Base-by-base conservation (phyloP, 352 stramenopile species). In the Elongisporangium prolatum region DNA sequence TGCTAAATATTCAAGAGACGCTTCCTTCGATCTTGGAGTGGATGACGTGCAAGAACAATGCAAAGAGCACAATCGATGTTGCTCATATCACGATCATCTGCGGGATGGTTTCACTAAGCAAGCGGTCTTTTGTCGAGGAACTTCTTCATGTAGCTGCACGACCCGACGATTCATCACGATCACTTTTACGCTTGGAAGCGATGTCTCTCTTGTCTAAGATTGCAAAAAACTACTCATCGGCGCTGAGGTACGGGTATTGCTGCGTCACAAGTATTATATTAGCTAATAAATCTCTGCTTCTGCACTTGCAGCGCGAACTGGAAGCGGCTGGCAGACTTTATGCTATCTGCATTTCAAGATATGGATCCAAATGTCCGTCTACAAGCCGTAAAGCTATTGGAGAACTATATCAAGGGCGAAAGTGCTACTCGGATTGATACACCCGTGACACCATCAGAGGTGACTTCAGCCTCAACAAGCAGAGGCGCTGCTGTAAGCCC, bases 321-420 rank as follows among this genome's bases (percentile, higher is more conserved):
- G 86, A 74, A 73, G 40, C 67, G 66, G 4, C 57, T 95, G 22
- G 63, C 79, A 0, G 79, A 86, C 4, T 95, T 95, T 61, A 85
- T 95, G 77, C 56, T 95, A 14, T 74, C 69, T 18, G 80, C 84
- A 4, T 95, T 93, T 54, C 84, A 91, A 73, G 86, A 95, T 34
- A 70, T 88, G 59, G 86, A 95, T 50, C 80, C 85, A 2, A 93
- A 93, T 56, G 81, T 95, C 48, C 86, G 86, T 0, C 69, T 95
- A 0, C 86, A 95, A 77, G 86, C 86, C 1, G 78, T 95, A 4
- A 95, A 95, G 56, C 91, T 95, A 49, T 47, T 95, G 56, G 86
- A 95, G 56, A 93, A 93, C 55, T 93, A 95, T 59, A 89, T 95
- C 60, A 90, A 94, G 53, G 84, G 84, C 21, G 73, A 81, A 40